Conservation (phyloP, 129 eudicot genomes). For the Escallonia rubra region DNA sequence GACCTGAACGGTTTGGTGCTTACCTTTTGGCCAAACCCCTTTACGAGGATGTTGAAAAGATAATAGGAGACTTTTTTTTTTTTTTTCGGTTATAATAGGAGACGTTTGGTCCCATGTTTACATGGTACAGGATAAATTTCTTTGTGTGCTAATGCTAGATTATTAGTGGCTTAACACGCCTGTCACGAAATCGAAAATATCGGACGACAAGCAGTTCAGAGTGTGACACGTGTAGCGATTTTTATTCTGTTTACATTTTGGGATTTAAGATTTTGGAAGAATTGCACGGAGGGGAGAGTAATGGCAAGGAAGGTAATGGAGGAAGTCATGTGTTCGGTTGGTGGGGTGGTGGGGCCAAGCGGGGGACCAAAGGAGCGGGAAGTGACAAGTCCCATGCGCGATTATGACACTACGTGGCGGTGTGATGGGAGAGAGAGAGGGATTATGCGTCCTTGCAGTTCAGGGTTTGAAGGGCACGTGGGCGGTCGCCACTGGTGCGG, state of each 20-base stretch:
- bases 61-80: too few species aligned
- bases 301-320: not conserved
- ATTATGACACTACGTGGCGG: conserved; percentile 21
- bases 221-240: too few species aligned
- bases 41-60: too few species aligned
- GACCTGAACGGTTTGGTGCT: too few species aligned
- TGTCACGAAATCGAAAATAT: not conserved
- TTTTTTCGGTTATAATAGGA: too few species aligned
- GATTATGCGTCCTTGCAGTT: not conserved
- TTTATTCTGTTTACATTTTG: not conserved
- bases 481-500: conserved; percentile 4
- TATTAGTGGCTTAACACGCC: too few species aligned
- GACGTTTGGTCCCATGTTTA: too few species aligned
- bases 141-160: conserved; percentile 1
- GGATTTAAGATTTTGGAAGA: not conserved
- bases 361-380: not conserved
- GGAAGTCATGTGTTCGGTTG: conserved; percentile 20
- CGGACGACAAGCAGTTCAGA: not conserved
- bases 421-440: not conserved
- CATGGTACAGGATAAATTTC: not conserved
- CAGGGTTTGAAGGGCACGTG: conserved; percentile 6
- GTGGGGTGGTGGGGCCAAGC: not conserved
- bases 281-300: not conserved
- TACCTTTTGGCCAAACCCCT: too few species aligned
- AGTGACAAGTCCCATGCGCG: conserved; percentile 10